Percentiles rank a stretch among this genome's conserved stretches.
Evolutionary conservation across 345 rosid genomes (phyloP).

Genomic region (Sonneratia caseolaris): DNA sequence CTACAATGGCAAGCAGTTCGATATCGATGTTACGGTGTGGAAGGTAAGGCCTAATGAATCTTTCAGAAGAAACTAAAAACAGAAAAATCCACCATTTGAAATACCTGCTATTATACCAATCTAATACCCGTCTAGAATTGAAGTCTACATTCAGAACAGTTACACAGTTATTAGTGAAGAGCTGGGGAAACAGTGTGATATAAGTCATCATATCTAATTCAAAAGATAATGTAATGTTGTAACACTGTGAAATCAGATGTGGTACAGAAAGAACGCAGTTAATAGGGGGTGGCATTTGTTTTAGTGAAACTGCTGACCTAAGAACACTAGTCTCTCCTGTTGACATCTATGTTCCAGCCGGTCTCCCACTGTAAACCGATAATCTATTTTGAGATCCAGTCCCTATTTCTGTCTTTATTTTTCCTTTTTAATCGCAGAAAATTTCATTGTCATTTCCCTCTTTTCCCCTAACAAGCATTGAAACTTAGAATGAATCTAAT

Average conservation of each 20-base stretch:
- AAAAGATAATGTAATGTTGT: not conserved
- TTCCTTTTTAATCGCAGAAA: not conserved
- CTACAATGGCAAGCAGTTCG: conserved; percentile 73
- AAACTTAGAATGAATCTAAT: not conserved
- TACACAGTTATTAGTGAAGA: not conserved
- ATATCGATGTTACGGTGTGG: conserved; percentile 85
- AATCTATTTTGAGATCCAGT: conserved; percentile 12
- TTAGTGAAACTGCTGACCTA: conserved; percentile 11
- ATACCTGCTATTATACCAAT: not conserved
- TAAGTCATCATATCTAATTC: not conserved
- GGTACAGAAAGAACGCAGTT: conserved; percentile 1
- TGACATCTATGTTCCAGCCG: conserved; percentile 12
- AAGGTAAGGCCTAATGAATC: conserved; percentile 42
- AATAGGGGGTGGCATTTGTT: not conserved
- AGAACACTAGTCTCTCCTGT: not conserved
- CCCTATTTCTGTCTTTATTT: not conserved
- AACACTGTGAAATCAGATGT: conserved; percentile 3
- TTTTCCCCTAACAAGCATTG: not conserved
- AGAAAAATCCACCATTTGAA: too few species aligned
- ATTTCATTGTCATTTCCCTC: not conserved
- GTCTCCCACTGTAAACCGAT: conserved; percentile 7
- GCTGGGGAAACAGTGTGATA: not conserved
- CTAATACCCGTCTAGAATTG: not conserved
- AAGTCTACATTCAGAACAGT: not conserved
- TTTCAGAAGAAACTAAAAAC: too few species aligned